Conservation (phyloP, 139 green algal species). For the Pseudopediastrum boryanum region DNA sequence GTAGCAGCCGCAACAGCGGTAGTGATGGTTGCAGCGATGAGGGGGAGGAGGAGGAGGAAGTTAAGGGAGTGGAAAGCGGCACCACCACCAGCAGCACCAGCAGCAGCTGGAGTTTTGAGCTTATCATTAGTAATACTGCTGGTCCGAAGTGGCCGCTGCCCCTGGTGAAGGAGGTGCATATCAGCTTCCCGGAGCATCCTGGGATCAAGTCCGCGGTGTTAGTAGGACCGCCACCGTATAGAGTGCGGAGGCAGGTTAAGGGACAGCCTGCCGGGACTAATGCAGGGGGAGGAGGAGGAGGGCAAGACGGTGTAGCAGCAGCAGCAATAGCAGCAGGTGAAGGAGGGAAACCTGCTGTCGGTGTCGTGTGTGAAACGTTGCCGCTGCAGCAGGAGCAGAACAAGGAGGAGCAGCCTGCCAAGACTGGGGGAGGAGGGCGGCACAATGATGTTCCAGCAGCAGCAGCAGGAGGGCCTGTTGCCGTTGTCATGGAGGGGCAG, state of each 20-base stretch:
- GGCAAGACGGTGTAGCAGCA: too few species aligned
- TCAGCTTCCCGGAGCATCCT: neutral
- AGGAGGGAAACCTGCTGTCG: neutral
- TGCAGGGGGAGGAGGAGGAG: too few species aligned
- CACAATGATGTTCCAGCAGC: neutral
- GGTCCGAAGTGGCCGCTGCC: constrained; percentile 59
- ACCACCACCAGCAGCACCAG: neutral
- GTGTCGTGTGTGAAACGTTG: neutral
- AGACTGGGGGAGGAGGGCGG: neutral
- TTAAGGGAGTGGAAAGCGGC: too few species aligned
- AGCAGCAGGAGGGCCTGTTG: constrained; percentile 5
- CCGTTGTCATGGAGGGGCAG: constrained; percentile 5
- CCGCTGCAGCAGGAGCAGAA: constrained; percentile 12
- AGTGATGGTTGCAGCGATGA: neutral
- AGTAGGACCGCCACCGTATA: too few species aligned
- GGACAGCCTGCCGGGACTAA: too few species aligned
- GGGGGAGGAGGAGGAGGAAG: too few species aligned
- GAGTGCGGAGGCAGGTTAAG: too few species aligned
- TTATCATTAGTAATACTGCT: constrained; percentile 57
- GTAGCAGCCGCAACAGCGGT: neutral
- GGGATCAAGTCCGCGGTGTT: too few species aligned
- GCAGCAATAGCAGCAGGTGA: neutral
- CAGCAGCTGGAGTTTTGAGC: constrained; percentile 34
- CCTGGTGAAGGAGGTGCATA: constrained; percentile 40
- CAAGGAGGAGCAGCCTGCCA: neutral